These are phyloP conservation scores for Aspergillus biplanus DNA, from an alignment of 495 filamentous ascomycete species.

Conservation along the genomic window DNA sequence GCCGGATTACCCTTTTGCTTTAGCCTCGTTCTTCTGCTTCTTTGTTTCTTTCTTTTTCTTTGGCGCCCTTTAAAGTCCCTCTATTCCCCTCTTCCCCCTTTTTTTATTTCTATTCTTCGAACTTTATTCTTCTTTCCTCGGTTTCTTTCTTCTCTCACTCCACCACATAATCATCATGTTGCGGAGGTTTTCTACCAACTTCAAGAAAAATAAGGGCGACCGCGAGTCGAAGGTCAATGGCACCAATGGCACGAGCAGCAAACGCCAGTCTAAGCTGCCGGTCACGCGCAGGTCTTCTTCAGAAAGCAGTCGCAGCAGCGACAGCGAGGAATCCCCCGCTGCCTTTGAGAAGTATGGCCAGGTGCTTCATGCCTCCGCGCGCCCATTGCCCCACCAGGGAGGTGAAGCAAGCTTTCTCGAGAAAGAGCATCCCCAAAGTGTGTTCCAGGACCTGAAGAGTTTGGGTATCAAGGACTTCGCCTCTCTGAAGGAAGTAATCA, in stretches of 20 bases:
- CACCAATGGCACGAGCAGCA: slow-evolving; percentile 37
- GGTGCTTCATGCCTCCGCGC: slow-evolving; percentile 63
- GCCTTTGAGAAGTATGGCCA: slow-evolving; percentile 66
- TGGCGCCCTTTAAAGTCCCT: slow-evolving; percentile 10
- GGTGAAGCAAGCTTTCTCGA: slow-evolving; percentile 63
- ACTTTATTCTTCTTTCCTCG: slow-evolving; percentile 19
- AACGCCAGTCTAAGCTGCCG: slow-evolving; percentile 45
- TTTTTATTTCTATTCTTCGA: slow-evolving; percentile 10
- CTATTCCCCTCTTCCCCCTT: slow-evolving; percentile 4
- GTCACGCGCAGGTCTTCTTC: slow-evolving; percentile 36
- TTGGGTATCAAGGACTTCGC: slow-evolving; percentile 62
- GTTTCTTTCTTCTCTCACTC: slow-evolving; percentile 11
- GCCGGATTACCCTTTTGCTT: neutral
- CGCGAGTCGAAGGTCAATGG: slow-evolving; percentile 37
- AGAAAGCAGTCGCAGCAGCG: slow-evolving; percentile 25
- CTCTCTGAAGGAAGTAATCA: slow-evolving; percentile 58
- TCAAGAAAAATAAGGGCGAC: slow-evolving; percentile 54
- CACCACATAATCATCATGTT: slow-evolving; percentile 43
- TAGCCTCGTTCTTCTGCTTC: slow-evolving; percentile 6
- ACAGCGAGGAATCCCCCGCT: slow-evolving; percentile 46
- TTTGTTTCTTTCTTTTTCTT: slow-evolving; percentile 12
- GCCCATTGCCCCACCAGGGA: slow-evolving; percentile 67
- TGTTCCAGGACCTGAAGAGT: slow-evolving; percentile 65
- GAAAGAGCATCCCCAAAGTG: slow-evolving; percentile 55
- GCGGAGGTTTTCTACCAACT: slow-evolving; percentile 55